Evolutionary conservation across 306 rosid genomes (phyloP), one percentile per base, ranked within the genome.

Genomic region (Castanopsis chinensis): DNA sequence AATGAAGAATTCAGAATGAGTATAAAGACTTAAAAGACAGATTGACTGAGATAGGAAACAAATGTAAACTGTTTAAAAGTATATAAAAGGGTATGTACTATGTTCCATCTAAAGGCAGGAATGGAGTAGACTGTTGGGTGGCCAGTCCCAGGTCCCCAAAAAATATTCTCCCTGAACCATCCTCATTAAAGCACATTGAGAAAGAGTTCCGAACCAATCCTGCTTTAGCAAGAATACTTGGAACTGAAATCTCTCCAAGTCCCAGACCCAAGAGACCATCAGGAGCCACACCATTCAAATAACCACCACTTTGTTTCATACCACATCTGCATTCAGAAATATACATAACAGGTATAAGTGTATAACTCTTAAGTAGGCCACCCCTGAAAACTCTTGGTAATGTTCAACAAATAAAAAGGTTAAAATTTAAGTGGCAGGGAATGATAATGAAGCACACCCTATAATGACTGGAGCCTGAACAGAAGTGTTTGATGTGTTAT

Each of bases 231-330:
- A 95, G 93, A 76, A 88, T 71, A 83, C 91, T 92, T 25, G 93
- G 99, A 88, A 95, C 90, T 33, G 99, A 90, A 86, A 86, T 86
- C 68, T 90, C 87, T 79, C 97, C 99, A 33, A 88, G 90, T 74
- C 99, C 99, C 83, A 95, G 83, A 76, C 99, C 99, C 80, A 95
- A 28, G 77, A 95, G 85, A 78, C 99, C 99, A 89, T 95, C 97
- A 4, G 99, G 99, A 71, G 99, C 99, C 53, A 90, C 83, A 53
- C 99, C 97, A 76, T 93, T 91, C 86, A 95, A 87, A 80, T 91
- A 94, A 77, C 91, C 90, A 71, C 99, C 99, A 84, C 97, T 92
- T 84, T 95, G 99, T 82, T 87, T 91, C 99, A 90, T 95, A 77
- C 99, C 99, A 82, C 99, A 95, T 61, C 99, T 95, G 89, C 53